Evolutionary conservation across 106 monocot species (phyloP).

Genomic region (Acorus calamus): DNA sequence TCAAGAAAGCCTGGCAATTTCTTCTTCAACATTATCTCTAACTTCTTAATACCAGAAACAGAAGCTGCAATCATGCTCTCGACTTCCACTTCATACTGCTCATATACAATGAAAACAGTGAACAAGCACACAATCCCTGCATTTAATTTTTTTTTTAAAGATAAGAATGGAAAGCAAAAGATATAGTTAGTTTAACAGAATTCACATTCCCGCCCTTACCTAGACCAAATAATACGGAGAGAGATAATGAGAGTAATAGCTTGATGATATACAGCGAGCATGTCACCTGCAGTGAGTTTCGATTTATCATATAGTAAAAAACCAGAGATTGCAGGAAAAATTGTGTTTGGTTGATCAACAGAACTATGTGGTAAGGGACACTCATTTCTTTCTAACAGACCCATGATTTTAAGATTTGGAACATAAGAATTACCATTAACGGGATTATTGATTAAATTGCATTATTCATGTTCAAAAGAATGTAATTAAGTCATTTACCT

Average conservation of each 20-base stretch:
- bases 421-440: too few species aligned
- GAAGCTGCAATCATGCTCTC: conserved; percentile 24
- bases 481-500: too few species aligned
- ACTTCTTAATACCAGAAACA: conserved; percentile 13
- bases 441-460: too few species aligned
- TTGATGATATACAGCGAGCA: conserved; percentile 41
- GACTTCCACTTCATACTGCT: conserved; percentile 71
- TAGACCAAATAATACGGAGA: conserved; percentile 34
- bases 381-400: too few species aligned
- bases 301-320: neutral
- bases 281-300: conserved; percentile 22
- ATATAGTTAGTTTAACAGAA: too few species aligned
- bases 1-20: conserved; percentile 23
- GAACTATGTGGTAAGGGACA: too few species aligned
- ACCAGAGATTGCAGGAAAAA: neutral
- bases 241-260: conserved; percentile 26
- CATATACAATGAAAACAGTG: conserved; percentile 71
- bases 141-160: neutral
- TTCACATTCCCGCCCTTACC: conserved; percentile 19
- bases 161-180: neutral
- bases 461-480: too few species aligned
- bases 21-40: conserved; percentile 11
- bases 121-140: conserved; percentile 62
- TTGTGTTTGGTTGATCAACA: too few species aligned
- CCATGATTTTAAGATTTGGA: too few species aligned